phyloP scores from a whole-genome alignment of 73 alveolate genomes.

The Paramecium caudatum region DNA sequence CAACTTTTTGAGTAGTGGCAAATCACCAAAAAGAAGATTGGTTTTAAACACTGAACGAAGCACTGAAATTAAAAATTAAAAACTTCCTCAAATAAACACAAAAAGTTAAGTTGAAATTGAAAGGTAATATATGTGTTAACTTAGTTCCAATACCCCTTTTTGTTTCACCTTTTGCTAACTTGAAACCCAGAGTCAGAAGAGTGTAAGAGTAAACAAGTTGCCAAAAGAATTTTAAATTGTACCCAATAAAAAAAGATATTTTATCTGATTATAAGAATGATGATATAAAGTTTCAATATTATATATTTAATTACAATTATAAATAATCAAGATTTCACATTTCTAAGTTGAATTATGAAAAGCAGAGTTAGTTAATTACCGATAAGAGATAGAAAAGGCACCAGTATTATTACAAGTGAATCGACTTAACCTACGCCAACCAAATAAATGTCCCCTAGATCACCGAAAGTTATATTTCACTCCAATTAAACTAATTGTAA shows the following conservation, averaged over 20 bases:
- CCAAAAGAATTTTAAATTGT: constrained; percentile 43
- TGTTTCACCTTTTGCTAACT: constrained; percentile 26
- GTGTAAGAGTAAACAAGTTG: constrained; percentile 16
- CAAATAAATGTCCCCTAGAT: neutral
- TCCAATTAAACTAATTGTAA: neutral
- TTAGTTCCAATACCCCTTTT: constrained; percentile 32
- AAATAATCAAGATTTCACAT: too few relatives aligned
- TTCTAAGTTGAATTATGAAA: too few relatives aligned
- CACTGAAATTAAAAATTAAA: constrained; percentile 31
- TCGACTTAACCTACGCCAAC: neutral
- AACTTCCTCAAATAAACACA: neutral
- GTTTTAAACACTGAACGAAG: neutral
- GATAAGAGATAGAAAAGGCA: neutral
- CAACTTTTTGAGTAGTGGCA: neutral
- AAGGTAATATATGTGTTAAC: neutral
- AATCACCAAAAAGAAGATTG: constrained; percentile 21
- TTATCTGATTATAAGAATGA: constrained; percentile 18
- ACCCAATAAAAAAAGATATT: constrained; percentile 6
- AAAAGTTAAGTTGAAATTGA: neutral
- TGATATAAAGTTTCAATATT: constrained; percentile 26
- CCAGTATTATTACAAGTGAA: neutral
- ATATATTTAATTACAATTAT: too few relatives aligned
- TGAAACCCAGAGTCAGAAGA: neutral
- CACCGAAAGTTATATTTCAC: neutral
- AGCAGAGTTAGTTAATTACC: too few relatives aligned